Evolutionary conservation across 345 rosid species (phyloP).

Genomic region (Citrus sp.): DNA sequence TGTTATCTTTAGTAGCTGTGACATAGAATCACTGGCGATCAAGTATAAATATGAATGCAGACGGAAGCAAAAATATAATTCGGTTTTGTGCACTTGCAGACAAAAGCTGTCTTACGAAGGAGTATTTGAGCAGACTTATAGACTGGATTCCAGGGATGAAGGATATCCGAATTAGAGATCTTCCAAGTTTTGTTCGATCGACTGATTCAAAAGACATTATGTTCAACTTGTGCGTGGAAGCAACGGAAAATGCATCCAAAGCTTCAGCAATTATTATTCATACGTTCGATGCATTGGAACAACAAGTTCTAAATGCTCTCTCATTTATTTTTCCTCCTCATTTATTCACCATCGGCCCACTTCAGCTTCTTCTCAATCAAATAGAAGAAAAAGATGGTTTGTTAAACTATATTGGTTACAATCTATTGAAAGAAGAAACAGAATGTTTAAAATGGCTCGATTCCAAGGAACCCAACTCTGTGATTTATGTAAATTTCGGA

Average conservation of each 20-base stretch:
- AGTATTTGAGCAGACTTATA: not conserved
- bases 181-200: not conserved
- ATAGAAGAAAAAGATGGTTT: not conserved
- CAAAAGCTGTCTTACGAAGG: not conserved
- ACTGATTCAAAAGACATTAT: not conserved
- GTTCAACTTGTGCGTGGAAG: not conserved
- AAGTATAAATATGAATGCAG: too few species aligned
- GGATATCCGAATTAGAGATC: not conserved
- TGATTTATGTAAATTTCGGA: slow-evolving; percentile 13
- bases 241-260: not conserved
- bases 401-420: not conserved
- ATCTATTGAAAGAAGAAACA: slow-evolving; percentile 10
- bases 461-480: not conserved
- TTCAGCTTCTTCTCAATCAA: not conserved
- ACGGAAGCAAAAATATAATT: not conserved
- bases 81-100: not conserved
- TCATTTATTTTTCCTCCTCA: not conserved
- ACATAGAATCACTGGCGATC: not conserved
- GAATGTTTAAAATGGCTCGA: slow-evolving; percentile 8
- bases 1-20: not conserved
- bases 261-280: not conserved
- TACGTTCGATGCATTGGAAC: not conserved
- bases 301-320: not conserved
- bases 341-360: not conserved
- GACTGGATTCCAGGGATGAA: not conserved